phyloP scores from a whole-genome alignment of 108 stramenopile species.

The Aurantiochytrium sp. region DNA sequence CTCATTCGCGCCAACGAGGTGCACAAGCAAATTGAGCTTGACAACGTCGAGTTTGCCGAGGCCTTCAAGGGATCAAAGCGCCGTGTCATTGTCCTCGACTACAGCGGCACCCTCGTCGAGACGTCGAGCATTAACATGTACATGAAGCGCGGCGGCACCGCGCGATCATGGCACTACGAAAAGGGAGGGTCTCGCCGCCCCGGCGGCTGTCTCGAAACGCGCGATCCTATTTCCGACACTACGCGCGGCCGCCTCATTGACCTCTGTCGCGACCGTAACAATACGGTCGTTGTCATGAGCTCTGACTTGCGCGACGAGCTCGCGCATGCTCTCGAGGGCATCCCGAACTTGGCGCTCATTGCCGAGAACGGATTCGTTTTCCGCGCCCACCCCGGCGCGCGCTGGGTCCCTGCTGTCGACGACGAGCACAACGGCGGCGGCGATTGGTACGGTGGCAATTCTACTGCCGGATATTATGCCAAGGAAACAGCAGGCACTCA shows the following conservation, averaged over 20 bases:
- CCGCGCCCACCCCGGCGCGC: neutral
- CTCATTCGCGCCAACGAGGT: slow-evolving; percentile 61
- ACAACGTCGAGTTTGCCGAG: slow-evolving; percentile 23
- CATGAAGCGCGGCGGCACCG: slow-evolving; percentile 1
- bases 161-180: neutral
- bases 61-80: slow-evolving; percentile 30
- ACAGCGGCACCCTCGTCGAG: slow-evolving; percentile 50
- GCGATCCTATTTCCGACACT: neutral
- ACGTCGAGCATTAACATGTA: slow-evolving; percentile 5
- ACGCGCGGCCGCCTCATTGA: slow-evolving; percentile 8
- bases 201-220: neutral
- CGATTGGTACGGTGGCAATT: slow-evolving; percentile 8
- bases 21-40: slow-evolving; percentile 35
- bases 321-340: slow-evolving; percentile 22
- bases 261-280: slow-evolving; percentile 47
- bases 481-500: neutral
- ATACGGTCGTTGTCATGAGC: slow-evolving; percentile 46
- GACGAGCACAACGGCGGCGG: neutral
- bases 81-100: slow-evolving; percentile 58
- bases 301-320: slow-evolving; percentile 31
- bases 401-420: neutral
- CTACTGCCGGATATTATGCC: slow-evolving; percentile 19
- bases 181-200: slow-evolving; percentile 17
- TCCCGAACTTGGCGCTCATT: slow-evolving; percentile 30
- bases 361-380: slow-evolving; percentile 47